Base-by-base conservation (phyloP, 2,329 filamentous ascomycete species). In the Thelonectria discophora region DNA sequence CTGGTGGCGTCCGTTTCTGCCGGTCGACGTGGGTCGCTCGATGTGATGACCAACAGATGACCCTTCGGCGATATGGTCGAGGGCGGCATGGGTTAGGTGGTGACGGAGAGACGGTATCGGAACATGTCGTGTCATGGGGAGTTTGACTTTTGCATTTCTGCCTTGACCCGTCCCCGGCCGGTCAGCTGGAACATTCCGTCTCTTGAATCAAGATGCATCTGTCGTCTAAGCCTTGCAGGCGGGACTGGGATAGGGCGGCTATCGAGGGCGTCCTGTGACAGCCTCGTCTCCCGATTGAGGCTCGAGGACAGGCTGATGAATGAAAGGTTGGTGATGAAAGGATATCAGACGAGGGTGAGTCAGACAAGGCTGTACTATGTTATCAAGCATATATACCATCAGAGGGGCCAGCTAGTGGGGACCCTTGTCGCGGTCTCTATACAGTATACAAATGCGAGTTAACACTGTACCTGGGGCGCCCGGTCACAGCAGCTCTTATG, bases 271-370 rank as follows among this genome's bases (percentile, higher is more conserved):
- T 18, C 24, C n/a, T 17, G n/a, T 52, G 47, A 17, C n/a, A 56
- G 32, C 32, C n/a, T 32, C 39, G 7, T 24, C 11, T 13, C 20
- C n/a, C 20, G 15, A n/a, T 30, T 12, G 20, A 34, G 21, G 24
- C 21, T 40, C 15, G 43, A 48, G 27, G 32, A 32, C 34, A 40
- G 32, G 17, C 20, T 24, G 37, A 40, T 12, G 61, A 53, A 63
- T 24, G 7, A 7, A 24, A 24, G 24, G 24, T 17, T 17, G 39
- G 45, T 57, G 49, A 47, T 65, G 64, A 66, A 62, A 61, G 62
- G 69, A 70, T 66, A 34, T 34, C 32, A 68, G 59, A 69, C 64
- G 64, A 69, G 60, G 62, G 62, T 65, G 62, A 66, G 65, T 67
- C 60, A 68, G 65, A 70, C 55, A 57, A 58, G 55, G 32, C n/a